Evolutionary conservation across 352 stramenopile genomes (phyloP).

Genomic region (Elongisporangium senticosum): DNA sequence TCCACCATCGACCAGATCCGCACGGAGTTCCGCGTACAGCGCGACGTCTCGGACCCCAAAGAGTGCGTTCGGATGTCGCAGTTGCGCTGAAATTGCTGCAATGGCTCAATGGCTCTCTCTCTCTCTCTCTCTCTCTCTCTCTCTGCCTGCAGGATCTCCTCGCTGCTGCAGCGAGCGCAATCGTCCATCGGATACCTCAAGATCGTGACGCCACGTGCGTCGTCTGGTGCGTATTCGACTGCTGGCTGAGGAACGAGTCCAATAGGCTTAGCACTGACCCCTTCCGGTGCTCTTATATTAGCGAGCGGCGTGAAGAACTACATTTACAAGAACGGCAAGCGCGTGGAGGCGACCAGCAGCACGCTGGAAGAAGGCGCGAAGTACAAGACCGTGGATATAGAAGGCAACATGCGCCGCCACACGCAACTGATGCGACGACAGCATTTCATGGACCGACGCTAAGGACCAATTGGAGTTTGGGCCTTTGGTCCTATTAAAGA

Average conservation of each 20-base stretch:
- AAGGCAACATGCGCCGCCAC: slow-evolving; percentile 65
- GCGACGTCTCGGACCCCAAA: slow-evolving; percentile 49
- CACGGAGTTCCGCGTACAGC: slow-evolving; percentile 60
- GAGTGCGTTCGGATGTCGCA: slow-evolving; percentile 39
- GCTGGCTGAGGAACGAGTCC: neutral
- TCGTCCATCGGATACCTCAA: slow-evolving; percentile 81
- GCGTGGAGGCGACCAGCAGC: slow-evolving; percentile 41
- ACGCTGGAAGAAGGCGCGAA: slow-evolving; percentile 50
- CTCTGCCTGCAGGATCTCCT: slow-evolving; percentile 34
- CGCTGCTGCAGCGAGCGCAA: slow-evolving; percentile 71
- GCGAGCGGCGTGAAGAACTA: slow-evolving; percentile 69
- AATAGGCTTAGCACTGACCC: neutral
- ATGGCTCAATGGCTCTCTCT: neutral
- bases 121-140: neutral
- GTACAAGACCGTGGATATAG: slow-evolving; percentile 71
- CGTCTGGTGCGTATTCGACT: slow-evolving; percentile 29
- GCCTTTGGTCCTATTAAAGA: neutral
- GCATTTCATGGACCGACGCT: slow-evolving; percentile 82
- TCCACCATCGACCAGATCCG: slow-evolving; percentile 69
- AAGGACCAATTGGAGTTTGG: neutral
- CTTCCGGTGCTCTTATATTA: slow-evolving; percentile 9
- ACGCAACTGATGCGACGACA: slow-evolving; percentile 73
- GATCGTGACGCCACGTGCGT: slow-evolving; percentile 74
- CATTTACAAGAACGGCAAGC: slow-evolving; percentile 79
- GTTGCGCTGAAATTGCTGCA: neutral